Evolutionary conservation across 495 filamentous ascomycete species (phyloP).

Genomic region (Bathelium albidoporum): DNA sequence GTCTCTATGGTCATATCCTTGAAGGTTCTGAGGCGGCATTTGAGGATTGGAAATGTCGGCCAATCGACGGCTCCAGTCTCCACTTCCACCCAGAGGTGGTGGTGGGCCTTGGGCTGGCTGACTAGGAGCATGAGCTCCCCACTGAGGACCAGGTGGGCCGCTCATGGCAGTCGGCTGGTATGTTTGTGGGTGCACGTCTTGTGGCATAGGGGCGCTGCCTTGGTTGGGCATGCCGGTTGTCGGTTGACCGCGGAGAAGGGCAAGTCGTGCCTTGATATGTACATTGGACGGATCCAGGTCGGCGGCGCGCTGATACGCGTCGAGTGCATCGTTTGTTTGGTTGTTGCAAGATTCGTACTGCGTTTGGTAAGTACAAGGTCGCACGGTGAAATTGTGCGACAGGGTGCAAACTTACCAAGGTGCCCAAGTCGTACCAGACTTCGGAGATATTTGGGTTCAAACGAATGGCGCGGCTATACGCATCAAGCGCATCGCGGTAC

Average conservation of each 20-base stretch:
- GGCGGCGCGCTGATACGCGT: conserved; percentile 89
- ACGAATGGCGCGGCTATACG: conserved; percentile 94
- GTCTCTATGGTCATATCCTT: conserved; percentile 73
- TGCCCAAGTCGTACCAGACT: conserved; percentile 98
- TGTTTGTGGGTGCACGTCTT: conserved; percentile 58
- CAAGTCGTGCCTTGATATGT: conserved; percentile 90
- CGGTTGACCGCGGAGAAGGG: conserved; percentile 72
- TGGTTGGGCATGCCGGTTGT: conserved; percentile 57
- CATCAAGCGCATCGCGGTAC: conserved; percentile 96
- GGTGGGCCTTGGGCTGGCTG: conserved; percentile 47
- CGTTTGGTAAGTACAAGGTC: conserved; percentile 17
- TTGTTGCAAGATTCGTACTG: conserved; percentile 99
- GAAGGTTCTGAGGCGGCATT: conserved; percentile 53
- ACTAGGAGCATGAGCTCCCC: conserved; percentile 45
- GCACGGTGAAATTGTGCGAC: conserved; percentile 9
- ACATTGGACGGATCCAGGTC: conserved; percentile 88
- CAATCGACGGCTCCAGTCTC: conserved; percentile 64
- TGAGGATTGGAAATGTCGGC: conserved; percentile 62
- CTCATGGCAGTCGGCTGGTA: conserved; percentile 42
- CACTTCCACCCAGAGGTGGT: conserved; percentile 33
- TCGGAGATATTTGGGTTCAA: conserved; percentile 98
- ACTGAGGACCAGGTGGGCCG: conserved; percentile 72
- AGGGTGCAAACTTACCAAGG: conserved; percentile 59
- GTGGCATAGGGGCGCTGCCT: conserved; percentile 57
- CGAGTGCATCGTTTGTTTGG: conserved; percentile 90